Evolutionary conservation across 1,139 yeast species (phyloP), one percentile per base, ranked within the genome.

Genomic region (Hemisphaericaspora lyxosophila): DNA sequence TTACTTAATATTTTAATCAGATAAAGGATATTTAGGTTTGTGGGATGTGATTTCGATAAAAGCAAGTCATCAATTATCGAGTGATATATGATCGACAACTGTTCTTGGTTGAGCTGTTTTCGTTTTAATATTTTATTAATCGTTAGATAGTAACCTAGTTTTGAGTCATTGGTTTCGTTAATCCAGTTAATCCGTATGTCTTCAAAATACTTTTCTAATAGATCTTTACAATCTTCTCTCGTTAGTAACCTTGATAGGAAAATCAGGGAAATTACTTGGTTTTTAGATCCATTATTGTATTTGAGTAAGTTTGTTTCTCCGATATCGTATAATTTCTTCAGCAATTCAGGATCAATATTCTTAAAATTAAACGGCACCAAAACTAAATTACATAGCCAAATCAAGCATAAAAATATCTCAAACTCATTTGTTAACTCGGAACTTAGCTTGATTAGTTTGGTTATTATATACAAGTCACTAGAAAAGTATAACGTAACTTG

Each of bases 341-440:
- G 62, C 9, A 78, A 46, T 4, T 58, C 54, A 0, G 49, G 45
- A 11, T 63, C 64, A 31, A 83, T 62, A 0, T 62, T 53, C 1
- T 56, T 60, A 31, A 89, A 63, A 3, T 75, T 70, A 53, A 89
- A 89, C 0, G 97, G 97, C 0, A 82, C 80, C 25, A 85, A 60
- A 0, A 80, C 75, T 14, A 88, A 61, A 20, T 82, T 78, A 1
- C 85, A 73, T 12, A 87, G 64, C 96, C 96, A 89, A 6, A 85
- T 62, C n/a, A 88, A 59, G 31, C 81, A 56, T 4, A 82, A 57
- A 48, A 78, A 86, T 8, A 70, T 55, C 35, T 75, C 75, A 46
- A 53, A 78, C 66, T 94, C 96, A 74, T 45, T 41, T 12, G 16
- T 38, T 5, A 36, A 13, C 2, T 30, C 25, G 7, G 37, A 11